Evolutionary conservation across 2,329 filamentous ascomycete genomes (phyloP), one percentile per base, ranked within the genome.

Genomic region (Coleophoma crateriformis): DNA sequence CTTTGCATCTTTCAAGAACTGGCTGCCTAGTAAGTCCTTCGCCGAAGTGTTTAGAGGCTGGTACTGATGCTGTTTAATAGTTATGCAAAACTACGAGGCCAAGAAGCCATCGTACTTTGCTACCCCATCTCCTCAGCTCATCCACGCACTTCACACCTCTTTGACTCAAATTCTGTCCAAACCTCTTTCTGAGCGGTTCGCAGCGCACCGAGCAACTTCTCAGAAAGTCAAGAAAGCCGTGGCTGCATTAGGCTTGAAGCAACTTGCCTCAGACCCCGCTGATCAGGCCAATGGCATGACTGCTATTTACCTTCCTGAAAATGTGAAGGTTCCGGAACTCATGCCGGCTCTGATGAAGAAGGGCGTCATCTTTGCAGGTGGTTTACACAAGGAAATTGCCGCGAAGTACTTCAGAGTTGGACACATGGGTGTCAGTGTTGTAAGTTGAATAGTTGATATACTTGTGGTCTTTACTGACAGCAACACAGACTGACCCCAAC

Each of bases 11-110:
- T 89, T 96, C 77, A 91, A 90, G 78, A 97, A 97, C 73, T 99
- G 94, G 94, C 75, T 91, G 50, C 92, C 92, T 43, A 94, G 85
- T 89, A 76, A 62, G 80, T 70, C 13, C 27, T 7, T 7, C 27
- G 27, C 27, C 27, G 8, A 27, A 27, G 3, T 7, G 27, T 27
- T 7, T 27, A 7, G 27, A 10, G 8, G 8, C 8, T 27, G 27
- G 27, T 35, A 38, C 12, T 27, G 14, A 27, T 20, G 13, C 6
- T 38, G 7, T 4, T n/a, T n/a, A 38, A 49, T 49, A 88, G 87
- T 99, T 70, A 97, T 99, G 92, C 84, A 94, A 74, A 97, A 96
- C 74, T 99, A 99, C 71, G 94, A 99, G 74, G 89, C 90, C 56
- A 90, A 91, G 76, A 99, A 97, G 75, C 83, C 94, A 35, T 95